Evolutionary conservation across 148 eudicot genomes (phyloP).

Genomic region (Rhododendron ovatum): DNA sequence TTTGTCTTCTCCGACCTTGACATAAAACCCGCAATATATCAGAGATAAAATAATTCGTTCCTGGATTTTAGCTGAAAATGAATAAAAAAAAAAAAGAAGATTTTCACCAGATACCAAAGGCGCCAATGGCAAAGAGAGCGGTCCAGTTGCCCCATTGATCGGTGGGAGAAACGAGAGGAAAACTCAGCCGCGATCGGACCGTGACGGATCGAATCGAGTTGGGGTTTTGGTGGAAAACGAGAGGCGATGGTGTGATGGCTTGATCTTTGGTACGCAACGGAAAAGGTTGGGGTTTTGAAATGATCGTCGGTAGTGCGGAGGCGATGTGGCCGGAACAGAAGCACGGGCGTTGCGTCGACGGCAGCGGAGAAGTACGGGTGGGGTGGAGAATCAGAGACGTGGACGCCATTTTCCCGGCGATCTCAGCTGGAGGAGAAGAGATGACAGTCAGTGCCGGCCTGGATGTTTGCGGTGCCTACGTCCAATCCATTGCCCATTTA

Average conservation of each 20-base stretch:
- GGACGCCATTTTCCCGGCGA: slow-evolving; percentile 20
- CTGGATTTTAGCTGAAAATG: background rate
- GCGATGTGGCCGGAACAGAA: background rate
- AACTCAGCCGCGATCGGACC: slow-evolving; percentile 32
- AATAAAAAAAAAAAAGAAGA: background rate
- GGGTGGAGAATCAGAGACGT: background rate
- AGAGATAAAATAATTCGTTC: background rate
- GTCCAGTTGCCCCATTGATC: slow-evolving; percentile 90
- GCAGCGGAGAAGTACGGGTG: slow-evolving; percentile 13
- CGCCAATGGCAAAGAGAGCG: slow-evolving; percentile 64
- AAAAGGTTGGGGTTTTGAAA: background rate
- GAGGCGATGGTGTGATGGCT: background rate
- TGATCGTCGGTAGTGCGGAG: background rate
- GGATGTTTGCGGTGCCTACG: too few relatives aligned
- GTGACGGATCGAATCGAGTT: slow-evolving; percentile 11
- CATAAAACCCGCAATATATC: slow-evolving; percentile 8
- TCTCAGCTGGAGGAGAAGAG: background rate
- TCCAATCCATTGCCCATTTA: too few relatives aligned
- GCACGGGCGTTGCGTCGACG: slow-evolving; percentile 1
- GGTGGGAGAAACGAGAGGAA: slow-evolving; percentile 58
- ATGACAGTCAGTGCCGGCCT: too few relatives aligned
- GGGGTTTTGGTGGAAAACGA: background rate
- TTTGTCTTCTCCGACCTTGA: slow-evolving; percentile 90
- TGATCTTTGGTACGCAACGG: background rate
- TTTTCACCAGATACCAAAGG: slow-evolving; percentile 71